A percentile compares a stretch with the other conserved stretches of the same genome.
phyloP scores from a whole-genome alignment of 2,329 filamentous ascomycete species.

The Lecanicillium sp. region DNA sequence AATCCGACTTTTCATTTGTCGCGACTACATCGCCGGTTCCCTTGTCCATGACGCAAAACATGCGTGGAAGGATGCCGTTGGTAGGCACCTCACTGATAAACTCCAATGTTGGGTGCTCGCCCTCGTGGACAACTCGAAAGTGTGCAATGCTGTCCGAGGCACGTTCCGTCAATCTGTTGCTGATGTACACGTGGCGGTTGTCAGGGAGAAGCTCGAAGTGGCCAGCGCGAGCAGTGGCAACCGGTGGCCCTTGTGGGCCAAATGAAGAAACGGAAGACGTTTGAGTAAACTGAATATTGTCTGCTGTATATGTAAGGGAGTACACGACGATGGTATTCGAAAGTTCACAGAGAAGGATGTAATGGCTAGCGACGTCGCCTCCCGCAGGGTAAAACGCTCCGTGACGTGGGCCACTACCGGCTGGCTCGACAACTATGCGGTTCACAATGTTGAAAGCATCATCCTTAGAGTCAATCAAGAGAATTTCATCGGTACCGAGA shows the following conservation, averaged over 20 bases:
- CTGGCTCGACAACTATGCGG: conserved; percentile 22
- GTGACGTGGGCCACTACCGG: conserved; percentile 42
- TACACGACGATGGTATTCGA: conserved; percentile 36
- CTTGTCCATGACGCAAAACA: conserved; percentile 29
- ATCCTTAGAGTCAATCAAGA: conserved; percentile 35
- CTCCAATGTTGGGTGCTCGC: conserved; percentile 18
- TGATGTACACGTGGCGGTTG: conserved; percentile 39
- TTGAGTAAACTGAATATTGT: conserved; percentile 26
- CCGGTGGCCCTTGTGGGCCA: conserved; percentile 23
- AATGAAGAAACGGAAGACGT: conserved; percentile 34
- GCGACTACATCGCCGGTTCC: conserved; percentile 3
- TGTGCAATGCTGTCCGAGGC: conserved; percentile 39
- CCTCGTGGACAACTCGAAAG: conserved; percentile 27
- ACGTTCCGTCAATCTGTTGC: conserved; percentile 40
- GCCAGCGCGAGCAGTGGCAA: conserved; percentile 32
- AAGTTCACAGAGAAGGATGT: conserved; percentile 39
- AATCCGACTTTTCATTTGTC: conserved; percentile 3
- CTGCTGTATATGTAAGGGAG: conserved; percentile 28
- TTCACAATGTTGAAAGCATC: conserved; percentile 31
- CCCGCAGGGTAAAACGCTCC: conserved; percentile 37
- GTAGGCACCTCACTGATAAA: conserved; percentile 26
- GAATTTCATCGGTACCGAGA: conserved; percentile 39
- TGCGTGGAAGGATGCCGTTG: conserved; percentile 33
- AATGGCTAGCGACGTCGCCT: conserved; percentile 30
- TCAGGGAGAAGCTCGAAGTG: conserved; percentile 35